Conservation (phyloP, 306 rosid species). For the Cicer pinnatifidum region DNA sequence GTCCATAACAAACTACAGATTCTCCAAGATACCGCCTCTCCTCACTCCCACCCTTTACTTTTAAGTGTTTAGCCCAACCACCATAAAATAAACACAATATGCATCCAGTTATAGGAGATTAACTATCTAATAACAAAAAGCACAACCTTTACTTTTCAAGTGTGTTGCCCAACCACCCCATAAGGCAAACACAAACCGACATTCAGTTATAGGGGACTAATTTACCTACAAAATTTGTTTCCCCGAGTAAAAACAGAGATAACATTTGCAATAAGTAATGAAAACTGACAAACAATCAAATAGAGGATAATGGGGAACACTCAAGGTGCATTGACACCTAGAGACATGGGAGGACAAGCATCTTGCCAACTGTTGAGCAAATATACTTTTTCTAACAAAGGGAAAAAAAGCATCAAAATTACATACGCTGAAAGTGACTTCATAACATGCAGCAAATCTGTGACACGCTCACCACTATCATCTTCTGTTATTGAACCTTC, state of each 20-base stretch:
- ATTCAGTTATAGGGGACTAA: conserved; percentile 10
- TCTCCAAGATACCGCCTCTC: too few relatives aligned
- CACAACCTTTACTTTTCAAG: neutral
- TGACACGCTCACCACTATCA: conserved; percentile 84
- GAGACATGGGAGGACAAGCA: conserved; percentile 2
- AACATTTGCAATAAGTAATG: conserved; percentile 35
- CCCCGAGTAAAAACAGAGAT: conserved; percentile 32
- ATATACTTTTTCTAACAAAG: conserved; percentile 33
- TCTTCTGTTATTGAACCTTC: conserved; percentile 89
- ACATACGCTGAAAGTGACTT: conserved; percentile 98
- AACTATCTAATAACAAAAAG: conserved; percentile 12
- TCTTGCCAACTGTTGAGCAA: conserved; percentile 13
- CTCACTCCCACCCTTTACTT: conserved; percentile 6
- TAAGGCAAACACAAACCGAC: conserved; percentile 1
- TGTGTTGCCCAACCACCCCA: conserved; percentile 22
- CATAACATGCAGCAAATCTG: conserved; percentile 96
- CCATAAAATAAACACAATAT: neutral
- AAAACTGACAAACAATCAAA: conserved; percentile 17
- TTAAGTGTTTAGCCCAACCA: neutral
- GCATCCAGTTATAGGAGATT: conserved; percentile 16
- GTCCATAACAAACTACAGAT: too few relatives aligned
- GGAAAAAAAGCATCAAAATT: conserved; percentile 37
- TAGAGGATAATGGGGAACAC: conserved; percentile 17
- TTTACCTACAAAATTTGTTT: conserved; percentile 3
- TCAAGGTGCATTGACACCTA: conserved; percentile 22